Evolutionary conservation across 2,329 filamentous ascomycete genomes (phyloP).

Genomic region (Trichophyton simii): DNA sequence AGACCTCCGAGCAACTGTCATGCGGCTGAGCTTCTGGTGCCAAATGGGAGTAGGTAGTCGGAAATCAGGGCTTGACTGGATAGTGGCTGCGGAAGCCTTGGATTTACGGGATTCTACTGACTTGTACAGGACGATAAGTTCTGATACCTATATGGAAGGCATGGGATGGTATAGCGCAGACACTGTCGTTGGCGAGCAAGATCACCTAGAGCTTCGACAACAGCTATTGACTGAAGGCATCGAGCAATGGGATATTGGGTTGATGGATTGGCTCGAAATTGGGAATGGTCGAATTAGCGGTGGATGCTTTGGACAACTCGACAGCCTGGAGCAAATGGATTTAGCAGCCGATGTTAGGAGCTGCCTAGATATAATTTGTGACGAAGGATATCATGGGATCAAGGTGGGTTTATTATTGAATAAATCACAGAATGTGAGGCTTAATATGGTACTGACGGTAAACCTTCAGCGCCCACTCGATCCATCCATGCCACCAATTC

Average conservation of each 20-base stretch:
- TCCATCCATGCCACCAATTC: conserved; percentile 47
- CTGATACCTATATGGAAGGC: conserved; percentile 60
- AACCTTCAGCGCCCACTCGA: conserved; percentile 43
- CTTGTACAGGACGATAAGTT: conserved; percentile 61
- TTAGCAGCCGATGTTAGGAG: conserved; percentile 26
- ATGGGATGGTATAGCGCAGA: conserved; percentile 69
- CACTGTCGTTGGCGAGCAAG: conserved; percentile 29
- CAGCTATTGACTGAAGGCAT: conserved; percentile 54
- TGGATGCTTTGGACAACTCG: conserved; percentile 16
- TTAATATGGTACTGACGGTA: conserved; percentile 6
- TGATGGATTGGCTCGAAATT: conserved; percentile 44
- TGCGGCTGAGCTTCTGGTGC: conserved; percentile 89
- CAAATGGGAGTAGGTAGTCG: conserved; percentile 85
- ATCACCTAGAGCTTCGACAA: conserved; percentile 41
- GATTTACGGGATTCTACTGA: conserved; percentile 46
- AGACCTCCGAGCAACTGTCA: conserved; percentile 70
- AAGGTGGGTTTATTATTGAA: conserved; percentile 18
- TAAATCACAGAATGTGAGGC: neutral
- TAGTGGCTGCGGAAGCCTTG: conserved; percentile 65
- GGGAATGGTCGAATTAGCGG: conserved; percentile 4
- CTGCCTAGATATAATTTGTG: conserved; percentile 25
- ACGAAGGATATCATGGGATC: conserved; percentile 18
- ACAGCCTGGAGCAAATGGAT: conserved; percentile 19
- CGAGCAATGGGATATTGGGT: conserved; percentile 54
- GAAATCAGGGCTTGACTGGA: conserved; percentile 84